phyloP scores from a whole-genome alignment of 169 alveolate genomes.

The Cytauxzoon felis region DNA sequence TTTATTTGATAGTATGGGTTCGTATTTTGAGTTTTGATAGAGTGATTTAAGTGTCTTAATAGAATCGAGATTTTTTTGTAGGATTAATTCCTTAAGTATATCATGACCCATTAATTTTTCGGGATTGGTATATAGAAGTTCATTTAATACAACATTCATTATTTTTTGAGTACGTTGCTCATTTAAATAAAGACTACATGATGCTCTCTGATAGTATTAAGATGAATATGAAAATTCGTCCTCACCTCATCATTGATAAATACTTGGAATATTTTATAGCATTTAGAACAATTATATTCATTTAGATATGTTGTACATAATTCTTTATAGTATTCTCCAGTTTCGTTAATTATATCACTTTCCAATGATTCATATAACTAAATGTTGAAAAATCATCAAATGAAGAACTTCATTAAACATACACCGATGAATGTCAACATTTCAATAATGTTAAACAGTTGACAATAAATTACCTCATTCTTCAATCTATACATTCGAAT shows the following conservation, averaged over 20 bases:
- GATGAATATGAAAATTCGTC: too few relatives aligned
- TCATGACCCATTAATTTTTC: conserved; percentile 1
- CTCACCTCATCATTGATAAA: conserved; percentile 29
- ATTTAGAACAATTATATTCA: not conserved
- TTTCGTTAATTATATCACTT: conserved; percentile 9
- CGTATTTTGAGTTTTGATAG: conserved; percentile 22
- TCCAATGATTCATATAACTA: conserved; percentile 31
- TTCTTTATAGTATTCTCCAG: conserved; percentile 23
- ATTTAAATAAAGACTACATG: conserved; percentile 9
- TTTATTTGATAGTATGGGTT: conserved; percentile 3
- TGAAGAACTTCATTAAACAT: too few relatives aligned
- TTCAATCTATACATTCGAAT: conserved; percentile 20
- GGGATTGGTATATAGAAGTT: conserved; percentile 23
- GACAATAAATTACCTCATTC: conserved; percentile 21
- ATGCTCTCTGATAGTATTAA: conserved; percentile 1
- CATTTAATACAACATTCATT: conserved; percentile 12
- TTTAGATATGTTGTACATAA: not conserved
- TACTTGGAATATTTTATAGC: conserved; percentile 1
- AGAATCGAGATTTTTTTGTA: not conserved
- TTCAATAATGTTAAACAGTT: conserved; percentile 33
- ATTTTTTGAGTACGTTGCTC: conserved; percentile 21
- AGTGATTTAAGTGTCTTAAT: conserved; percentile 14
- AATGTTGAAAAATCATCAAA: not conserved
- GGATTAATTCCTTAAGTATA: conserved; percentile 10
- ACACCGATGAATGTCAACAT: conserved; percentile 28